Evolutionary conservation across 192 early-diverging fungal species (phyloP), one percentile per base, ranked within the genome.

Genomic region (Irineochytrium annulatum): DNA sequence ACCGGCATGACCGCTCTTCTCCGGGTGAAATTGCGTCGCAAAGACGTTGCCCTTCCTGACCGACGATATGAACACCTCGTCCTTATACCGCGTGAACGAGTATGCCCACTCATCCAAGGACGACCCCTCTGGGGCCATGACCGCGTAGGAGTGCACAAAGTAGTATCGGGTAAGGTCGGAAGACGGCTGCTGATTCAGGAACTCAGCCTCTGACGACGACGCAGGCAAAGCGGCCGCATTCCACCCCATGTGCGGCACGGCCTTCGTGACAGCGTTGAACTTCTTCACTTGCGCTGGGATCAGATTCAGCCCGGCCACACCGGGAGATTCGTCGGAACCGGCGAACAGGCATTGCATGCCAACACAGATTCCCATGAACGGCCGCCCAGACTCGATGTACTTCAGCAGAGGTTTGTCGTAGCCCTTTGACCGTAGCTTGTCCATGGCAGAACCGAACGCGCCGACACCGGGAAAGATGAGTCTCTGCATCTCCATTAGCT

Each of bases 181-280:
- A n/a, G 57, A 56, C 5, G 43, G 55, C 29, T 71, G 39, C 52
- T 72, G 67, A 29, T 69, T 71, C 44, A 72, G 17, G 41, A 30
- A 45, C 1, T n/a, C 52, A 8, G 59, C 37, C 27, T 17, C 45
- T 17, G 20, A 13, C 17, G 8, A 34, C 1, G 20, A 3, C 17
- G 17, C 51, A 17, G 39, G 54, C 33, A 26, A 17, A 14, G 73
- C 52, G 2, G 87, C 79, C 14, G 74, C 71, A 71, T 99, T 99
- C 95, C 95, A 98, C 22, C 95, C 97, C 84, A 99, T 98, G 70
- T 99, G 97, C 3, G 97, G 97, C 27, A 99, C 97, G 0, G 91
- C 60, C 70, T 98, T 97, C 35, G 68, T 79, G 2, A 57, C 64
- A 16, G 62, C 68, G 68, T 87, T 74, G 70, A 97, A 96, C 24